These are phyloP conservation scores for Alloascoidea africana DNA, from an alignment of 805 yeast species.

Conservation along the genomic window DNA sequence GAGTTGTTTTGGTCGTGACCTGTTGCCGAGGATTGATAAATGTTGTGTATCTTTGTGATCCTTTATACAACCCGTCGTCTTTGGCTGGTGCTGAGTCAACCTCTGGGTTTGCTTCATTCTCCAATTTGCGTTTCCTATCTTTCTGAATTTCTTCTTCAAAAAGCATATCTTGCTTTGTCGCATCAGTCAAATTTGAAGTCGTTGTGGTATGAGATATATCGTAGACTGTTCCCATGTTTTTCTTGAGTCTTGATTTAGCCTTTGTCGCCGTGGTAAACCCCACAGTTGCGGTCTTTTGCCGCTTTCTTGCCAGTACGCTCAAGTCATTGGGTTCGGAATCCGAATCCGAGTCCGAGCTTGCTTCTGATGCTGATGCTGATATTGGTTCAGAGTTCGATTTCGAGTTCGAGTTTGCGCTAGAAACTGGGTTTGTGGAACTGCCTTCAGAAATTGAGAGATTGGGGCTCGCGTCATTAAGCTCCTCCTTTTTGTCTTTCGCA, in stretches of 20 bases:
- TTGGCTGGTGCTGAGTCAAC: slow-evolving; percentile 1
- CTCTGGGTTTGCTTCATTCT: slow-evolving; percentile 2
- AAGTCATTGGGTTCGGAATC: not conserved
- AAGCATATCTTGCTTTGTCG: slow-evolving; percentile 12
- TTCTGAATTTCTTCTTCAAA: slow-evolving; percentile 7
- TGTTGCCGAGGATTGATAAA: slow-evolving; percentile 8
- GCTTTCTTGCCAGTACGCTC: not conserved
- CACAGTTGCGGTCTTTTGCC: not conserved
- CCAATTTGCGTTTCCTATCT: slow-evolving; percentile 2
- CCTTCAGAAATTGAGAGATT: no score
- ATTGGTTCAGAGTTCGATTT: no score
- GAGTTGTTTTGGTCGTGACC: slow-evolving; percentile 10
- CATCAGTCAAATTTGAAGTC: slow-evolving; percentile 12
- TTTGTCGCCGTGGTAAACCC: not conserved
- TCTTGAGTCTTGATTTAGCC: not conserved
- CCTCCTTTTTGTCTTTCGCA: no score
- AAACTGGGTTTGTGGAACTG: no score
- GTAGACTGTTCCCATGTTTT: not conserved
- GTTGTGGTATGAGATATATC: not conserved
- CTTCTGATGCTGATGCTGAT: no score
- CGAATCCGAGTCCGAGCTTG: not conserved
- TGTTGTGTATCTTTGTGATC: slow-evolving; percentile 7
- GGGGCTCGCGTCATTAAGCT: no score
- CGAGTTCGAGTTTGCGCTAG: no score
- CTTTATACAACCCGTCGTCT: slow-evolving; percentile 9